These are phyloP conservation scores for Hypoxylon sp. DNA, from an alignment of 2,329 filamentous ascomycete species.

Conservation along the genomic window DNA sequence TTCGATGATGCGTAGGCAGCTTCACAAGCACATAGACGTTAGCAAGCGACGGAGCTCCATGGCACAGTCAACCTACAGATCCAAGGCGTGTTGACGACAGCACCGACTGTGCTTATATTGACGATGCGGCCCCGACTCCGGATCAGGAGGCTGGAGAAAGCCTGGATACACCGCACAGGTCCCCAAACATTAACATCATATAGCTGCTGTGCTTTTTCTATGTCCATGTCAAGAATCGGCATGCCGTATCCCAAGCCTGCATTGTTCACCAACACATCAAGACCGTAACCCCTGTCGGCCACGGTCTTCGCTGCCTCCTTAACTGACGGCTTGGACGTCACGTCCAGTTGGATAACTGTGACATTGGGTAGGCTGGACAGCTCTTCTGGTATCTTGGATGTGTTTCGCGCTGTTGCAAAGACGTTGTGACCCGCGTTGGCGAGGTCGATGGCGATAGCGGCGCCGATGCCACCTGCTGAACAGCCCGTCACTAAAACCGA, in stretches of 20 bases:
- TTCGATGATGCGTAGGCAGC: background rate
- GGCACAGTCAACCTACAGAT: no score
- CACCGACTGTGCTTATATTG: no score
- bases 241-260: background rate
- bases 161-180: background rate
- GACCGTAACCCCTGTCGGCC: background rate
- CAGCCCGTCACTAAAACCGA: conserved; percentile 1
- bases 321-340: background rate
- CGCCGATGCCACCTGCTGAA: background rate
- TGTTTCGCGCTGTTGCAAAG: background rate
- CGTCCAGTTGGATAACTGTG: background rate
- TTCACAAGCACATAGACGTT: background rate
- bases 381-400: background rate
- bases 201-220: background rate
- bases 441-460: background rate
- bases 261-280: background rate
- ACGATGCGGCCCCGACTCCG: background rate
- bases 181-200: background rate
- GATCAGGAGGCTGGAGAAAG: background rate
- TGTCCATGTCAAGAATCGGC: background rate
- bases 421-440: background rate
- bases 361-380: background rate
- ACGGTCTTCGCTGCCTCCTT: background rate
- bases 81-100: no score
- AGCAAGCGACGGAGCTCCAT: no score